Evolutionary conservation across 2,329 filamentous ascomycete genomes (phyloP).

Genomic region (Calonectria pteridis): DNA sequence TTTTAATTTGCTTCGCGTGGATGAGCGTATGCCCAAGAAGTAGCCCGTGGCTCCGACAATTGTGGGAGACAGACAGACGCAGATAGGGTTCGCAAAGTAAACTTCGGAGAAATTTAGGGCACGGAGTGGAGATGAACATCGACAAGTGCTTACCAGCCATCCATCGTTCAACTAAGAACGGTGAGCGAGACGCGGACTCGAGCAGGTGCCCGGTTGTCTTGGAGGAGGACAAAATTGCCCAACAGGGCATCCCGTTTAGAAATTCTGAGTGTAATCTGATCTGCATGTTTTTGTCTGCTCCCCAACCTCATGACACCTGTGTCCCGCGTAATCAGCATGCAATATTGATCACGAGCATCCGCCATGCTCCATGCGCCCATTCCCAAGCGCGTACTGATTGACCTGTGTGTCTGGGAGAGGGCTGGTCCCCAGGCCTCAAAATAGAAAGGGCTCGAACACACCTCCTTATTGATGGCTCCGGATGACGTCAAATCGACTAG

Average conservation of each 20-base stretch:
- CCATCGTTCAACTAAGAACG: not conserved
- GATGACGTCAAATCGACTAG: not conserved
- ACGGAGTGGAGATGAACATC: not conserved
- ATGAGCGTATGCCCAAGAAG: not conserved
- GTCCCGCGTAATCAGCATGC: not conserved
- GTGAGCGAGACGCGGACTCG: not conserved
- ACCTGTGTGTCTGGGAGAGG: not conserved
- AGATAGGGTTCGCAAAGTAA: not conserved
- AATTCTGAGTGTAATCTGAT: not conserved
- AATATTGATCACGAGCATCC: not conserved
- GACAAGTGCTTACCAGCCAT: not conserved
- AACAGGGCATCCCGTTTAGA: not conserved
- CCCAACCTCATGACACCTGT: not conserved
- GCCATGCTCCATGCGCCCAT: not conserved
- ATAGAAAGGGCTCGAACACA: not conserved
- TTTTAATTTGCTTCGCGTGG: not conserved
- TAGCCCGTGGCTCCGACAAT: not conserved
- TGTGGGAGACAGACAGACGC: not conserved
- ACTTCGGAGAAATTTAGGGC: not conserved
- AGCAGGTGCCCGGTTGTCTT: not conserved
- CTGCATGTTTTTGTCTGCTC: not conserved
- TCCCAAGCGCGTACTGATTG: not conserved
- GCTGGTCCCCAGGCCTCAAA: not conserved
- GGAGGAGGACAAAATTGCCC: not conserved
- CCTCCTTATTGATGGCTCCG: not conserved